phyloP scores from a whole-genome alignment of 768 basidiomycete species.

The Crucibulum laeve region DNA sequence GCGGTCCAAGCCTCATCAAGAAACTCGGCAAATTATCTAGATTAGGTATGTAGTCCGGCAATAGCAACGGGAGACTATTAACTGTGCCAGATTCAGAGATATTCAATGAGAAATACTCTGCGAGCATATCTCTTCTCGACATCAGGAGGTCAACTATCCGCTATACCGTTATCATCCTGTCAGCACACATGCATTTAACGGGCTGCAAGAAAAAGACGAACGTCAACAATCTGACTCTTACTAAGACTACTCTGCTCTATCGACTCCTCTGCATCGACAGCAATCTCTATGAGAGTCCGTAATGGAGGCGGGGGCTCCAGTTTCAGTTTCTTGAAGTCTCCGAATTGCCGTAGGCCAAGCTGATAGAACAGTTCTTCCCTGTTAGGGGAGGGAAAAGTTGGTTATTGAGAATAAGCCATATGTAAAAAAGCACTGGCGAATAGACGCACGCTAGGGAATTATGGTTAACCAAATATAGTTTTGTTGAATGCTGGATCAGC shows the following conservation, averaged over 20 bases:
- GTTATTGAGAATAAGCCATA: too few species aligned
- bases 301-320: constrained; percentile 82
- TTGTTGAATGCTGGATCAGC: constrained; percentile 82
- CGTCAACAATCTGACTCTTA: constrained; percentile 67
- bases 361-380: constrained; percentile 97
- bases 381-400: constrained; percentile 2
- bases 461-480: constrained; percentile 88
- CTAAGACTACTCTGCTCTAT: constrained; percentile 49
- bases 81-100: constrained; percentile 66
- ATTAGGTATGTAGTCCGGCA: constrained; percentile 87
- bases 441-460: constrained; percentile 71
- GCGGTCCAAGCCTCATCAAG: constrained; percentile 88
- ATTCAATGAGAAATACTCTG: constrained; percentile 83
- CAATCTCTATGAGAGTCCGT: constrained; percentile 67
- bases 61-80: constrained; percentile 75
- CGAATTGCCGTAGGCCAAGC: constrained; percentile 87
- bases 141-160: constrained; percentile 60
- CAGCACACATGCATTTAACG: too few species aligned
- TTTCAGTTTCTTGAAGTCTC: constrained; percentile 69
- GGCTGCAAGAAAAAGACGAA: constrained; percentile 25
- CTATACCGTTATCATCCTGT: too few species aligned
- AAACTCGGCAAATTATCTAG: constrained; percentile 87
- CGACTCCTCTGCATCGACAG: constrained; percentile 66
- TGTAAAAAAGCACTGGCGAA: neutral
- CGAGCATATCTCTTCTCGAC: constrained; percentile 73